phyloP scores from a whole-genome alignment of 2,329 filamentous ascomycete genomes.

The Diplocarpon rosae region DNA sequence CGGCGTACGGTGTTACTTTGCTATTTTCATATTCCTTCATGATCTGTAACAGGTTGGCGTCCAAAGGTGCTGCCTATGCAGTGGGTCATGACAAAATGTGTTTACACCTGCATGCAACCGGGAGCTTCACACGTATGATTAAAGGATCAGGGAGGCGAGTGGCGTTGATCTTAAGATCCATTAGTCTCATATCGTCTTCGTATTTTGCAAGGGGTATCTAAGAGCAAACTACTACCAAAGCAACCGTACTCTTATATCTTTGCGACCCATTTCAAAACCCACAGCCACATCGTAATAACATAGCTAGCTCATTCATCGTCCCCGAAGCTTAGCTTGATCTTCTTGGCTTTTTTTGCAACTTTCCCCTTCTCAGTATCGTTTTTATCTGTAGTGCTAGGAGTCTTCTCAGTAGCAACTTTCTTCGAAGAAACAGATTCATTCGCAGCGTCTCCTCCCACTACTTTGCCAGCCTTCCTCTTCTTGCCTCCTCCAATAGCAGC shows the following conservation, averaged over 20 bases:
- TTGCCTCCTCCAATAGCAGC: slow-evolving; percentile 35
- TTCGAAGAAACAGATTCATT: slow-evolving; percentile 2
- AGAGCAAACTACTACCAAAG: slow-evolving; percentile 6
- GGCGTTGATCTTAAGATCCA: background rate
- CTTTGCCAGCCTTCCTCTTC: slow-evolving; percentile 45
- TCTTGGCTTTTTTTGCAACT: slow-evolving; percentile 35
- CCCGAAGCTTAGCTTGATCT: slow-evolving; percentile 58
- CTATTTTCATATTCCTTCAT: slow-evolving; percentile 1
- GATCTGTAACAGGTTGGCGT: slow-evolving; percentile 3
- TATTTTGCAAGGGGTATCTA: slow-evolving; percentile 6
- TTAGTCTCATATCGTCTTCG: background rate
- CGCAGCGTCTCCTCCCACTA: slow-evolving; percentile 32
- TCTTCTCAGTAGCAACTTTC: background rate
- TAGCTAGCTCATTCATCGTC: slow-evolving; percentile 38
- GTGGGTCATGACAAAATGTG: slow-evolving; percentile 6
- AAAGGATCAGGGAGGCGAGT: background rate
- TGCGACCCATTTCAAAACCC: background rate
- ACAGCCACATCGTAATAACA: background rate
- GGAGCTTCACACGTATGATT: background rate
- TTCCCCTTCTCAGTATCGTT: slow-evolving; percentile 23
- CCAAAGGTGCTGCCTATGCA: background rate
- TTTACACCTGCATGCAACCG: background rate
- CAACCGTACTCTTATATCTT: slow-evolving; percentile 1
- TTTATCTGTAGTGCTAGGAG: slow-evolving; percentile 1
- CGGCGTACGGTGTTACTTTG: background rate